Base-by-base conservation (phyloP, 805 yeast genomes). In the Zygosaccharomyces siamensis region DNA sequence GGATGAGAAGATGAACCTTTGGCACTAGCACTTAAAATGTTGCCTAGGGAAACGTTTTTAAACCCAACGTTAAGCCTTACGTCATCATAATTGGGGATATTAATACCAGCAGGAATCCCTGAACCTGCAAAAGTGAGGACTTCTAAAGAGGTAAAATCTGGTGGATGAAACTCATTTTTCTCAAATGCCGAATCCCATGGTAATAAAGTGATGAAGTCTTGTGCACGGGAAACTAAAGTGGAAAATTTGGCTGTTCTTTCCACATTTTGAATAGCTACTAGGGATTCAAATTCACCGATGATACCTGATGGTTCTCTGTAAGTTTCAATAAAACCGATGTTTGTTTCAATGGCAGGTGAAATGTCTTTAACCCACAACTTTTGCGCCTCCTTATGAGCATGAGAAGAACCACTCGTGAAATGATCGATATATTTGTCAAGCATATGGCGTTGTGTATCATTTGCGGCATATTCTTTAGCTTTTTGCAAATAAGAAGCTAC, bases 51-150 rank as follows among this genome's bases (percentile, higher is more conserved):
- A 28, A 89, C 96, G 59, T 89, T 89, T 64, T 89, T 89, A 72
- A 89, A 89, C 1, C 97, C 97, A 60, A 82, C 69, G 50, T 81
- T 86, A 62, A 87, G 74, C 61, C 96, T 76, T 47, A 88, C 89
- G 62, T 87, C 95, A 66, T 89, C 96, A 67, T 89, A 89, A 69
- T 89, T 89, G 51, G 97, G 97, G 54, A 89, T 86, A 63, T 89
- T 89, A 66, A 89, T 89, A 46, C 97, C 97, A 0, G 95, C 95
- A 12, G 97, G 97, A 45, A 86, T 81, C 41, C 96, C 96, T 32
- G 89, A 80, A 3, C 95, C 92, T 0, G 95, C 87, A 73, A 89
- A 88, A 1, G 96, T 85, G 61, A 89, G 72, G 3, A 89, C 96
- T 68, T 89, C 97, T 58, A 89, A 74, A 1, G 95, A 86, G 4